Base-by-base conservation (phyloP, 768 basidiomycete species). In the Boletus insuetus region DNA sequence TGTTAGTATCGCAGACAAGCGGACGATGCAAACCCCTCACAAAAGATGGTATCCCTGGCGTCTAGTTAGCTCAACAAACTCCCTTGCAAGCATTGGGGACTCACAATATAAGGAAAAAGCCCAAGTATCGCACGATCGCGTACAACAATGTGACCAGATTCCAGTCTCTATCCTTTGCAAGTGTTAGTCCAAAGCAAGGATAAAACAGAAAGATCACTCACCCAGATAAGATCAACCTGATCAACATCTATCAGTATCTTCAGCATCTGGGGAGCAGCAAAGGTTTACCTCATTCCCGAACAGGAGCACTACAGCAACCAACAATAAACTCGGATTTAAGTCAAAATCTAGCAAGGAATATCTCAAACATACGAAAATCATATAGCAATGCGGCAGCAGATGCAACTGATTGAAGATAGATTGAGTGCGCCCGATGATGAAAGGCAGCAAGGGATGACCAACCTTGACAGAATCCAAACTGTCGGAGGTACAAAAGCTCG, bases 211-310 rank as follows among this genome's bases (percentile, higher is more conserved):
- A 40, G 0, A 2, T 20, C 3, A n/a, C 51, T 12, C 34, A 61
- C 64, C 64, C 64, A 64, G 32, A 64, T 59, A 3, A 64, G 26
- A 2, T 64, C 54, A 12, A 64, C 53, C 64, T 64, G 31, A 49
- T 38, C 17, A 43, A 45, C 2, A 16, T 34, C 13, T 38, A 40
- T 49, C 31, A 54, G 35, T 22, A 13, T n/a, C 11, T 7, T 20
- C 8, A 17, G 16, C 16, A 17, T 53, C 26, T 10, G 14, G 9
- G 13, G 17, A 46, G 37, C 6, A n/a, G 20, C 26, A 10, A 26
- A n/a, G 17, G 13, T 51, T 46, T 14, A 61, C 62, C 54, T 64
- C 62, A 6, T n/a, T 55, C 19, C 45, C 63, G 3, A 64, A 12
- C 2, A 4, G 6, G 7, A 64, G 56, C 4, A 64, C 63, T 64